A percentile compares a stretch with the other conserved stretches of the same genome.
Conservation (phyloP, 2,329 filamentous ascomycete species). For the Stemphylium beticola region DNA sequence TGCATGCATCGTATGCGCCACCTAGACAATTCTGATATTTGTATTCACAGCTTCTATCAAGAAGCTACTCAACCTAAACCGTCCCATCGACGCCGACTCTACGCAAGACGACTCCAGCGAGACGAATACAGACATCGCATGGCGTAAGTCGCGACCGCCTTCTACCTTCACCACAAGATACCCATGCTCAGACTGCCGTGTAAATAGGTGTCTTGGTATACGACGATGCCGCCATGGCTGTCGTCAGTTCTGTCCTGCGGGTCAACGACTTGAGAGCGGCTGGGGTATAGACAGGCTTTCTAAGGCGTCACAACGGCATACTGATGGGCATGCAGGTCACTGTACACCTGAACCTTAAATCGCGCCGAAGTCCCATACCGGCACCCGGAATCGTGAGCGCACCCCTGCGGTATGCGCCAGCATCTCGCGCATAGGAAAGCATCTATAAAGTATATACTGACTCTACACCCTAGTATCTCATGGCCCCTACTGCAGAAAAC, state of each 20-base stretch:
- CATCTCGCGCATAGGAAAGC: not conserved
- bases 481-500: conserved; percentile 85
- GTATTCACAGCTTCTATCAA: conserved; percentile 77
- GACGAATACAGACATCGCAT: conserved; percentile 17
- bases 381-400: not conserved
- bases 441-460: conserved; percentile 4
- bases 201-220: conserved; percentile 76
- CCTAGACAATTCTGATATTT: conserved; percentile 12
- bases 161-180: not conserved
- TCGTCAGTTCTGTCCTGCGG: conserved; percentile 93
- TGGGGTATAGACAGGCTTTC: conserved; percentile 60
- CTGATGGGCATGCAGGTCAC: conserved; percentile 71
- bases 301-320: not conserved
- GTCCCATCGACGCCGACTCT: conserved; percentile 62
- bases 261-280: conserved; percentile 91
- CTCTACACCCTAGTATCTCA: conserved; percentile 85
- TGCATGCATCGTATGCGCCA: not conserved
- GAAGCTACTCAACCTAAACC: conserved; percentile 94
- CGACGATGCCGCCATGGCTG: conserved; percentile 79
- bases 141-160: conserved; percentile 13
- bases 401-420: not conserved
- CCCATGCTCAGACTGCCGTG: not conserved
- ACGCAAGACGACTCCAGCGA: conserved; percentile 65
- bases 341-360: conserved; percentile 68
- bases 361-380: conserved; percentile 86